Evolutionary conservation across 2,329 filamentous ascomycete genomes (phyloP), one percentile per base, ranked within the genome.

Genomic region (Saccharata proteae): DNA sequence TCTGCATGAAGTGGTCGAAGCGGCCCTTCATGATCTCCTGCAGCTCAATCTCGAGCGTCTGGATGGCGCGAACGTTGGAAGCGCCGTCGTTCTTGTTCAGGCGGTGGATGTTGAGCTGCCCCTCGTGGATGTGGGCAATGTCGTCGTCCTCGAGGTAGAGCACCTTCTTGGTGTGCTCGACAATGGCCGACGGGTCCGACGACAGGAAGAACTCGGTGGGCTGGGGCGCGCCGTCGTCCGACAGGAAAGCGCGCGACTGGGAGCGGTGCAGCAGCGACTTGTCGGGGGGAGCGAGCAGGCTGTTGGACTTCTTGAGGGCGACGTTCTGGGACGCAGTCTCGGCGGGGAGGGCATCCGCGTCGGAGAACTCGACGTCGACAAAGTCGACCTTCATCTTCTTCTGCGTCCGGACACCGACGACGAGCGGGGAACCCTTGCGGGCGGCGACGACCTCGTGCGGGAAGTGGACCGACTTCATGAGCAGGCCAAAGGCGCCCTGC

Each of bases 1-100:
- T 98, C 61, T 98, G 90, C 90, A 98, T 98, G 71, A 94, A 98
- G 68, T 98, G 90, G 61, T 98, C 90, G 63, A 96, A 98, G 58
- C 90, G 92, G 62, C 90, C 90, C 79, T 98, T 98, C 90, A 98
- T 98, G 64, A 98, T 98, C 69, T 98, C 86, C 69, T 98, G 90
- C 43, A 98, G 79, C 70, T 98, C 85, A 30, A 98, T 81, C 70
- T 98, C 90, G 35, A 98, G 75, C 34, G 90, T 98, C 72, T 98
- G 90, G 58, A 98, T 98, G 49, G 82, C 84, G 58, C 90, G 86
- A 47, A 96, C 85, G 55, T 96, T 94, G 63, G 84, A 93, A 54
- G 81, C 86, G 45, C 88, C 88, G 56, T 96, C 88, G 47, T 86
- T 80, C 76, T 96, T 96, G 64, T 82, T 86, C 47, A 96, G 71